A percentile compares a stretch with the other conserved stretches of the same genome.
Conservation (phyloP, 345 rosid genomes). For the Arabis alpina region DNA sequence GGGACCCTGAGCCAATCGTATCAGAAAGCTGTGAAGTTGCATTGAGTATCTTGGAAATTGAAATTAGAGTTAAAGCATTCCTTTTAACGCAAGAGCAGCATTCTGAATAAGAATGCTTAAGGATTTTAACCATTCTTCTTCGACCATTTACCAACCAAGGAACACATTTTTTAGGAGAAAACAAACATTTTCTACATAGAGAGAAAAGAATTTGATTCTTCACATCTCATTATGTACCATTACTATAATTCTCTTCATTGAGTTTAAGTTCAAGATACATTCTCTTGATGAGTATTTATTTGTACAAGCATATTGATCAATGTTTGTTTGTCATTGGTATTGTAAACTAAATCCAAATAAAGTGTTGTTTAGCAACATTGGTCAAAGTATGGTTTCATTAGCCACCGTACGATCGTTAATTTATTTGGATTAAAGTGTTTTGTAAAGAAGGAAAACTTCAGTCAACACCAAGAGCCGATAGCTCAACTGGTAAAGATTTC, state of each 20-base stretch:
- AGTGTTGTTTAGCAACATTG: neutral
- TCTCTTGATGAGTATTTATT: slow-evolving; percentile 13
- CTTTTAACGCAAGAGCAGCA: slow-evolving; percentile 69
- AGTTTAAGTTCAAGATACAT: slow-evolving; percentile 7
- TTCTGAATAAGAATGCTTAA: slow-evolving; percentile 41
- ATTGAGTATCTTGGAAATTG: slow-evolving; percentile 87
- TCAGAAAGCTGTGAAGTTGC: slow-evolving; percentile 98
- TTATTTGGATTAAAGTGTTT: neutral
- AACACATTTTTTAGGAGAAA: slow-evolving; percentile 9
- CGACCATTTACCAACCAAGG: slow-evolving; percentile 23
- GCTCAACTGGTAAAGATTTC: too few species aligned
- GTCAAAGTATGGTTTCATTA: neutral
- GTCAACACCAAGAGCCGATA: too few species aligned
- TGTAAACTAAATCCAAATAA: slow-evolving; percentile 10
- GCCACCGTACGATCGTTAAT: neutral
- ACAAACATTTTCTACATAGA: slow-evolving; percentile 6
- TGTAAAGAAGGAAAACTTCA: neutral
- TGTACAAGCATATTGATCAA: neutral
- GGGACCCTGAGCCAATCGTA: slow-evolving; percentile 86
- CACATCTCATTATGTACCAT: slow-evolving; percentile 15
- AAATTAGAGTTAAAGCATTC: slow-evolving; percentile 45
- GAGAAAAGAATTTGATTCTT: neutral
- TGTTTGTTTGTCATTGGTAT: neutral
- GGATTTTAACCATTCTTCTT: slow-evolving; percentile 24
- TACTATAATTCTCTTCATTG: neutral